Base-by-base conservation (phyloP, 805 yeast genomes). In the Limtongozyma cylindracea region DNA sequence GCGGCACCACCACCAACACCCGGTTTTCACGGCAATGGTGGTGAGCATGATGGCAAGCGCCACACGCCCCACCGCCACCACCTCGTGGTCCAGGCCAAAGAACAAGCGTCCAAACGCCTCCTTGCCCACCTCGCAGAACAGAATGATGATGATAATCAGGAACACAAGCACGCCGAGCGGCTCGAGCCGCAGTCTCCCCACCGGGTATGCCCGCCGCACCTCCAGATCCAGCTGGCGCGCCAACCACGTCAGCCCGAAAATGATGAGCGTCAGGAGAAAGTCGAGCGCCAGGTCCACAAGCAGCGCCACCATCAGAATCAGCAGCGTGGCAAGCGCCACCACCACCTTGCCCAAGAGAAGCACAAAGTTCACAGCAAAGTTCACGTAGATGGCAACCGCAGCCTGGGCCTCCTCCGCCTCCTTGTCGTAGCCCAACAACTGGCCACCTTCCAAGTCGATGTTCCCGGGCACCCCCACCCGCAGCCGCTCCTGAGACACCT, bases 111-210 rank as follows among this genome's bases (percentile, higher is more conserved):
- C 49, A 13, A 59, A 32, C 1, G 84, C 56, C 34, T 67, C 74
- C 24, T 63, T 59, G 2, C 69, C 72, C 25, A 73, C 77, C 35
- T 72, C 80, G 21, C 67, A 33, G 28, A 73, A 73, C 3, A 82
- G 68, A 12, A 70, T 46, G 13, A 73, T 64, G 29, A 73, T 73
- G 18, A 74, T 50, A 18, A 72, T 53, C 1, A 78, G 67, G 34
- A 73, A 73, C 2, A 73, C 63, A 26, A 74, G 49, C 10, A 73
- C 71, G 0, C 91, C 88, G 25, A 73, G 52, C 1, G 91, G 91
- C 35, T 73, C 88, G 18, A 73, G 45, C 28, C 80, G 55, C 18
- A 65, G 53, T 21, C 74, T 49, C 3, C 91, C 91, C 12, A 74
- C 61, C 0, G 91, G 91, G 31, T 59, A 65, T 2, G 46, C 31